These are phyloP conservation scores for Epichloe uncinata DNA, from an alignment of 2,329 filamentous ascomycete species.

Conservation along the genomic window DNA sequence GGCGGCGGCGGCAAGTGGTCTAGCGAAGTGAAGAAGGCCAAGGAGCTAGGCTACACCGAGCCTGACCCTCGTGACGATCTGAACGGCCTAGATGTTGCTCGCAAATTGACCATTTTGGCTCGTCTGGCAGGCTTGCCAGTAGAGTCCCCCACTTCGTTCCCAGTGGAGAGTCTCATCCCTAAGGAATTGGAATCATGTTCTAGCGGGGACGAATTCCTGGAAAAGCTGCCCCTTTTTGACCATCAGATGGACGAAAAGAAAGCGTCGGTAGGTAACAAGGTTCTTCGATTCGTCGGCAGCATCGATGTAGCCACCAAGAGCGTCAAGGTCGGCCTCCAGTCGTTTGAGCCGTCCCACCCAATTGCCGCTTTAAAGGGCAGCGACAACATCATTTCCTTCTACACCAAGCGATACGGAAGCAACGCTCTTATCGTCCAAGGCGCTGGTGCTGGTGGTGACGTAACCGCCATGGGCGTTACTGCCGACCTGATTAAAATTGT, in stretches of 20 bases:
- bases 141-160: slow-evolving; percentile 75
- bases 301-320: slow-evolving; percentile 70
- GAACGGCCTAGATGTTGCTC: slow-evolving; percentile 81
- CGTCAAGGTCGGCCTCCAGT: slow-evolving; percentile 86
- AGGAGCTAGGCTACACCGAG: slow-evolving; percentile 85
- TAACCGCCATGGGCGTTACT: slow-evolving; percentile 97
- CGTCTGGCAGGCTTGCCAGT: slow-evolving; percentile 72
- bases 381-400: slow-evolving; percentile 98
- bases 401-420: slow-evolving; percentile 83
- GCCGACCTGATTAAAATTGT: slow-evolving; percentile 84
- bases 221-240: slow-evolving; percentile 63
- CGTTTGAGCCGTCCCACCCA: slow-evolving; percentile 74
- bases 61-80: slow-evolving; percentile 78
- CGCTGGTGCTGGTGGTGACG: slow-evolving; percentile 83
- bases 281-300: slow-evolving; percentile 86
- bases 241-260: slow-evolving; percentile 82
- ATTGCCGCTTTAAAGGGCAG: slow-evolving; percentile 93
- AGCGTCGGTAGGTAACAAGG: slow-evolving; percentile 74
- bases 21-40: slow-evolving; percentile 81
- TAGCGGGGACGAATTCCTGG: slow-evolving; percentile 76
- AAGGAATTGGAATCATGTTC: slow-evolving; percentile 64
- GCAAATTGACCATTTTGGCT: slow-evolving; percentile 90
- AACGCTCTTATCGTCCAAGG: slow-evolving; percentile 93
- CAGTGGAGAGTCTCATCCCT: slow-evolving; percentile 87
- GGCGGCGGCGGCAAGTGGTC: slow-evolving; percentile 72